These are phyloP conservation scores for Pichia sp. DNA, from an alignment of 1,139 yeast genomes.

Conservation along the genomic window DNA sequence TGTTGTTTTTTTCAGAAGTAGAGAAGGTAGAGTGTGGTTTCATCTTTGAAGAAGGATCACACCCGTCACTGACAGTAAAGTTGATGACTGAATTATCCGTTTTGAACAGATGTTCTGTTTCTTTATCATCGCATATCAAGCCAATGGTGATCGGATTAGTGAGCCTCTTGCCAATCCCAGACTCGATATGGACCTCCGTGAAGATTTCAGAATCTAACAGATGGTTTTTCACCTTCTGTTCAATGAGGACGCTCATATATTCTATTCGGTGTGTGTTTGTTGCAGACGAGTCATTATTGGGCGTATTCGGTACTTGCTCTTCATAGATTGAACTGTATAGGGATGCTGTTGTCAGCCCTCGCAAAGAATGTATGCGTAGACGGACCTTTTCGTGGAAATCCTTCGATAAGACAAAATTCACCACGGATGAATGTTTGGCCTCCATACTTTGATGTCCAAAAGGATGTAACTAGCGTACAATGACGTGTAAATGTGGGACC, in stretches of 20 bases:
- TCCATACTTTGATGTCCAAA: slow-evolving; percentile 3
- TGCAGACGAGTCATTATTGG: neutral
- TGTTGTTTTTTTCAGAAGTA: neutral
- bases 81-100: no score
- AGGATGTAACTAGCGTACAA: no score
- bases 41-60: no score
- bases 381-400: slow-evolving; percentile 55
- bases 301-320: no score
- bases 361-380: slow-evolving; percentile 8
- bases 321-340: slow-evolving; percentile 3
- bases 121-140: no score
- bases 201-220: slow-evolving; percentile 22
- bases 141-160: slow-evolving; percentile 51
- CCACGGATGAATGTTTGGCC: slow-evolving; percentile 10
- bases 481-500: no score
- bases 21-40: no score
- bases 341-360: slow-evolving; percentile 9
- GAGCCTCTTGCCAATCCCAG: slow-evolving; percentile 49
- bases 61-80: no score
- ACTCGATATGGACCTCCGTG: slow-evolving; percentile 54
- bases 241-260: slow-evolving; percentile 7
- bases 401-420: slow-evolving; percentile 61
- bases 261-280: neutral
- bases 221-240: slow-evolving; percentile 3
- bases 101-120: no score